phyloP scores from a whole-genome alignment of 2,329 filamentous ascomycete genomes.

The Colletotrichum lini region DNA sequence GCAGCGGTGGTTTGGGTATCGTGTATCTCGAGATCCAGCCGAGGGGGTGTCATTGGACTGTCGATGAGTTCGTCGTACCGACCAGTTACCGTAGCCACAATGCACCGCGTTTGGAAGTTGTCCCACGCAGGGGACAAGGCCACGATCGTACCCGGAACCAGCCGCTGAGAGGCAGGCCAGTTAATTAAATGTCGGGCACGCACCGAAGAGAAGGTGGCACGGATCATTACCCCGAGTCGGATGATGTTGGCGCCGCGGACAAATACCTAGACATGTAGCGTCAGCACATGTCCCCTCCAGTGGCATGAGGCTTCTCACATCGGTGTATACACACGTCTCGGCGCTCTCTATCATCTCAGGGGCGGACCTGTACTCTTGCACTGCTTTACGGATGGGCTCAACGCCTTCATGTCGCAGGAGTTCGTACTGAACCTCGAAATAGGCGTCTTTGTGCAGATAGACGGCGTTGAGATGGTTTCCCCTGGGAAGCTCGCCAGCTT shows the following conservation, averaged over 20 bases:
- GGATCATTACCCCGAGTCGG: slow-evolving; percentile 73
- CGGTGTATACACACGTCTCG: slow-evolving; percentile 77
- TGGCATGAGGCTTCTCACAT: slow-evolving; percentile 60
- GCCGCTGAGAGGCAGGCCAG: slow-evolving; percentile 70
- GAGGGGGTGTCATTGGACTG: slow-evolving; percentile 5
- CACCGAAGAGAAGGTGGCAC: slow-evolving; percentile 79
- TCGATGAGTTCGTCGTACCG: slow-evolving; percentile 21
- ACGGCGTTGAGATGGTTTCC: slow-evolving; percentile 69
- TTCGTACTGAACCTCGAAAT: slow-evolving; percentile 81
- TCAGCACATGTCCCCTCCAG: background rate
- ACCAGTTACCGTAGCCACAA: slow-evolving; percentile 81
- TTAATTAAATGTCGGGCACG: slow-evolving; percentile 76
- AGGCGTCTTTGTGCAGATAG: slow-evolving; percentile 74
- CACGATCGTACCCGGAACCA: slow-evolving; percentile 68
- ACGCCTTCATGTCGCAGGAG: slow-evolving; percentile 83
- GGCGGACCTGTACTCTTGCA: slow-evolving; percentile 67
- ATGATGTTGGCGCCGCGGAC: slow-evolving; percentile 20
- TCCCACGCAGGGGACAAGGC: slow-evolving; percentile 69
- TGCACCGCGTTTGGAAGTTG: slow-evolving; percentile 74
- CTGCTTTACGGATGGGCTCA: slow-evolving; percentile 76
- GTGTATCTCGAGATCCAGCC: slow-evolving; percentile 68
- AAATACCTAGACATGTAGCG: background rate
- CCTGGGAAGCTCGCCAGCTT: slow-evolving; percentile 53
- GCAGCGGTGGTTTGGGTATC: slow-evolving; percentile 48
- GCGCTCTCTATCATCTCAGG: slow-evolving; percentile 71